A percentile compares a stretch with the other conserved stretches of the same genome.
phyloP scores from a whole-genome alignment of 306 rosid genomes.

The Sechiopsis laciniata region DNA sequence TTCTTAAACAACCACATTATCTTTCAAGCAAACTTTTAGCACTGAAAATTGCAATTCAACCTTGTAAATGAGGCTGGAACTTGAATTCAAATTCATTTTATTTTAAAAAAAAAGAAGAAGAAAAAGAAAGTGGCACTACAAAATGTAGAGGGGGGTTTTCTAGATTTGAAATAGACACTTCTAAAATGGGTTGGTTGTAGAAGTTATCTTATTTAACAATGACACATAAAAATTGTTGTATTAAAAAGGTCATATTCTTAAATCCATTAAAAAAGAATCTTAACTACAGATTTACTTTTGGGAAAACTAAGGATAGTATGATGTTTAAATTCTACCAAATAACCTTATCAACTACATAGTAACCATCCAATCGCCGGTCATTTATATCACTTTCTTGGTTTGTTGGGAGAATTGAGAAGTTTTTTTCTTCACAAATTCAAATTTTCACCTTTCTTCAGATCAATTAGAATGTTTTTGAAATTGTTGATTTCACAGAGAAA shows the following conservation, averaged over 20 bases:
- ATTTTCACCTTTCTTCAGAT: conserved; percentile 41
- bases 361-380: not conserved
- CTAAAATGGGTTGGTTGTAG: not conserved
- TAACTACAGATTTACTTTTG: not conserved
- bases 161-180: not conserved
- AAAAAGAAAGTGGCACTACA: not conserved
- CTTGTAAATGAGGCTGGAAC: not conserved
- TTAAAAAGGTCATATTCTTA: not conserved
- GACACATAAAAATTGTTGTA: not conserved
- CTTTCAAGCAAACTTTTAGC: too few species aligned
- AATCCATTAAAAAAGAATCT: conserved; percentile 8
- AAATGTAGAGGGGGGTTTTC: not conserved
- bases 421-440: not conserved
- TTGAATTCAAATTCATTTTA: not conserved
- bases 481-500: conserved; percentile 18
- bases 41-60: not conserved
- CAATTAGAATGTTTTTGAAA: conserved; percentile 48
- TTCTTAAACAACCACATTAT: too few species aligned
- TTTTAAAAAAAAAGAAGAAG: not conserved
- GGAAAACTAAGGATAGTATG: not conserved
- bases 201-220: not conserved
- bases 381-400: too few species aligned
- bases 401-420: conserved; percentile 34
- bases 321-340: not conserved
- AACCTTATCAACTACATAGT: not conserved